Evolutionary conservation across 192 early-diverging fungal genomes (phyloP).

Genomic region (Umbelopsis sp.): DNA sequence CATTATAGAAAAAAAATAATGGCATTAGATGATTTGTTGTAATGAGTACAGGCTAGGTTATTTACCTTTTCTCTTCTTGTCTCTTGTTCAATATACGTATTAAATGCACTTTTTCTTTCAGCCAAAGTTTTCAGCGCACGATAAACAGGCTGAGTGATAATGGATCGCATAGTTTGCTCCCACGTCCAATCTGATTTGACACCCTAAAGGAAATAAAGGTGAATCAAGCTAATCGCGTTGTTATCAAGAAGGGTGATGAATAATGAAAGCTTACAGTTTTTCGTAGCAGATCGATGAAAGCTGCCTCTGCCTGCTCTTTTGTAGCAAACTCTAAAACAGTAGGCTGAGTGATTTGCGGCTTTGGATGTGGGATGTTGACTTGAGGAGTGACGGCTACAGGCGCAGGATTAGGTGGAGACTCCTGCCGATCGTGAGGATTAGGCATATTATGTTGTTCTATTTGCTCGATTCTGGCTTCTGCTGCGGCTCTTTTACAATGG

Average conservation of each 20-base stretch:
- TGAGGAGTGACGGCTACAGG: not conserved
- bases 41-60: constrained; percentile 15
- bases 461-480: not conserved
- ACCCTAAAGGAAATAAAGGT: constrained; percentile 45
- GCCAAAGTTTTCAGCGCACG: constrained; percentile 74
- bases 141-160: constrained; percentile 84
- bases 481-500: not conserved
- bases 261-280: constrained; percentile 52
- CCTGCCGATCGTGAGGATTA: not conserved
- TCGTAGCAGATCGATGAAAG: constrained; percentile 75
- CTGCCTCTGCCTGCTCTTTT: constrained; percentile 78
- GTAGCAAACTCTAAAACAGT: constrained; percentile 64
- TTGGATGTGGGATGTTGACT: not conserved
- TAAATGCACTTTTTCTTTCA: constrained; percentile 84
- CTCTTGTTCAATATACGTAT: constrained; percentile 66
- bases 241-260: not conserved
- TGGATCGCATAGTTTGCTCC: constrained; percentile 88
- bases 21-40: constrained; percentile 20
- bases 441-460: not conserved
- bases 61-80: constrained; percentile 59
- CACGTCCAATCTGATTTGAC: constrained; percentile 87
- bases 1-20: constrained; percentile 22
- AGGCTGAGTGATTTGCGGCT: constrained; percentile 26
- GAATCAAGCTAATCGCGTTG: not conserved
- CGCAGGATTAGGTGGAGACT: not conserved